Base-by-base conservation (phyloP, 805 yeast genomes). In the Hanseniaspora thailandica region DNA sequence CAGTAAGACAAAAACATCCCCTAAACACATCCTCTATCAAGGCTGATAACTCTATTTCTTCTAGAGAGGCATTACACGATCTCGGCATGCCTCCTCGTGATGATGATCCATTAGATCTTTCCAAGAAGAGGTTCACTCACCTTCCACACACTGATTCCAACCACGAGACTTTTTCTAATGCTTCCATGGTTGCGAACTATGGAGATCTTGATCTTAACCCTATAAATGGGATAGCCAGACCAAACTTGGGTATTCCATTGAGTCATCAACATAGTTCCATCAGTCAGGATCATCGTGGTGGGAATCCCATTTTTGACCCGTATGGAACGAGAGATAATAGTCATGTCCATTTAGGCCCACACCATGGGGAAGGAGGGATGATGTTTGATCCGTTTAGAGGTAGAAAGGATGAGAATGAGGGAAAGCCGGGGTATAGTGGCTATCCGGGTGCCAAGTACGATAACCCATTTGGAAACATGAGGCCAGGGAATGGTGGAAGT, bases 131-230 rank as follows among this genome's bases (percentile, higher is more conserved):
- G 13, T 10, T 15, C 25, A 1, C 54, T n/a, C n/a, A n/a, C n/a
- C n/a, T n/a, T n/a, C n/a, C n/a, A 49, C 17, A 61, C 62, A 1
- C 22, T 4, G 31, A 30, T 8, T 10, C 7, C 6, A 47, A 12
- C 15, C n/a, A 28, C 6, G 41, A 47, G 12, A 47, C 28, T 3
- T 47, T 47, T 19, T 47, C 52, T 6, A 47, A 47, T 30, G 35
- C 41, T 4, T 47, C 46, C 7, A 31, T 49, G 35, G 41, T 49
- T 2, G 47, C 46, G 25, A 49, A 49, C 30, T 65, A 63, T 47
- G 71, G 70, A 6, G 68, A 67, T 28, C 50, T 50, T 9, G 71
- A 69, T 45, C 57, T 67, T 19, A 63, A 63, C 47, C 71, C 71
- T 1, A 55, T 59, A 36, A 43, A 43, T 12, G 72, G 72, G n/a